Evolutionary conservation across 176 grass and related monocot species (phyloP), one percentile per base, ranked within the genome.

Genomic region (Melocanna baccifera): DNA sequence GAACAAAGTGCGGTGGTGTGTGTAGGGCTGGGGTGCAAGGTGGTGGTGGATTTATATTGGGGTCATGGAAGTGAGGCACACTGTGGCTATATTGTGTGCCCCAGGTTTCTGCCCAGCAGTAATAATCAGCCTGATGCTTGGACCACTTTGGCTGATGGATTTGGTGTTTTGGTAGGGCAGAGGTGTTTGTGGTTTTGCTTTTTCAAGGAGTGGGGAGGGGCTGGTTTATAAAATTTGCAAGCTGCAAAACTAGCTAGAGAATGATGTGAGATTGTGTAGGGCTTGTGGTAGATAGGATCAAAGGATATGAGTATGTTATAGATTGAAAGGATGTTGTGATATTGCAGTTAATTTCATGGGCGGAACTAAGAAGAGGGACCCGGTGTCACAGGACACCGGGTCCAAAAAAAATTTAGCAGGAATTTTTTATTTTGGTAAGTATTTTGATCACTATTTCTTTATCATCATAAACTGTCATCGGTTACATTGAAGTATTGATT

Each of bases 71-170:
- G 34, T 55, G 71, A 53, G 55, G 4, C 71, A 61, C 45, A 59
- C 59, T 45, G 36, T 75, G 43, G 63, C 55, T 13, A 76, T 86
- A 69, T 78, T 86, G 65, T 86, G 83, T 75, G 69, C 62, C 77
- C 46, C 18, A 30, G 43, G 45, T 39, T 30, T 67, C 1, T 75
- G 43, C 22, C 23, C 57, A 61, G 74, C 23, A 7, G 12, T 14
- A 48, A 48, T 15, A 5, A 15, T 48, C 14, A 48, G 30, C 13
- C 3, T 62, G 40, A 29, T 62, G 62, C 5, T n/a, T 23, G 6
- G 19, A 73, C 58, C 66, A 45, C 5, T 20, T 41, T 3, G 26
- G 74, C 36, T 85, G 9, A 62, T 86, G 75, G 65, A 16, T 86
- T 79, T 79, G 55, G 67, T 79, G 18, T 20, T 41, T 81, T 73